These are phyloP conservation scores for Orbilia quercus DNA, from an alignment of 2,329 filamentous ascomycete species.

Conservation along the genomic window DNA sequence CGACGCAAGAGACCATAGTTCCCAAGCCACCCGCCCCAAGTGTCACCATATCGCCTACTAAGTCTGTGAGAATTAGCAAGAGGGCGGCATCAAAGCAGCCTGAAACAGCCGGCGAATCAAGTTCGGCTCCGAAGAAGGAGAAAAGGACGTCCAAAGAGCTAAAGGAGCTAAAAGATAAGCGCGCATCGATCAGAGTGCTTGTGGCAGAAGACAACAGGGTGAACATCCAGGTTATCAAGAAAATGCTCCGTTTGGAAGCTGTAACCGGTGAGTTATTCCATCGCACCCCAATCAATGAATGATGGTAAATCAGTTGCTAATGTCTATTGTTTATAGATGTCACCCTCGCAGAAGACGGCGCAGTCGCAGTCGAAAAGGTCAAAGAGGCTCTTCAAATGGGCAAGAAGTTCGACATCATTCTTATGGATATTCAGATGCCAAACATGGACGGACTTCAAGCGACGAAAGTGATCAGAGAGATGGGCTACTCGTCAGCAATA, in stretches of 20 bases:
- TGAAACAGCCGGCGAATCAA: constrained; percentile 27
- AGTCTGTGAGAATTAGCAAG: constrained; percentile 44
- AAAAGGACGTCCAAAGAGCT: constrained; percentile 37
- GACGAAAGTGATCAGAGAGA: constrained; percentile 82
- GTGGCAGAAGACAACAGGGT: constrained; percentile 83
- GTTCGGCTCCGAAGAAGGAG: constrained; percentile 39
- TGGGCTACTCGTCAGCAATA: constrained; percentile 88
- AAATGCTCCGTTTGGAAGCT: constrained; percentile 70
- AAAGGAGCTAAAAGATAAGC: constrained; percentile 42
- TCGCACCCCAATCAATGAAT: too few relatives aligned
- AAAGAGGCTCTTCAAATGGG: constrained; percentile 81
- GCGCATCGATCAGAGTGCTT: constrained; percentile 69
- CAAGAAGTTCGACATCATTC: constrained; percentile 83
- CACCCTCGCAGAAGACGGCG: constrained; percentile 84
- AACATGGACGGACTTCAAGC: constrained; percentile 90
- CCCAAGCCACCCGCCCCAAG: constrained; percentile 1
- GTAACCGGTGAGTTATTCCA: constrained; percentile 61
- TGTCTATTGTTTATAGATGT: constrained; percentile 69
- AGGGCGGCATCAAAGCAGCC: constrained; percentile 1
- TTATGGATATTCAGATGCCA: constrained; percentile 97
- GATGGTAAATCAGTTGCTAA: too few relatives aligned
- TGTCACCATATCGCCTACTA: constrained; percentile 32
- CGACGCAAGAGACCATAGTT: neutral
- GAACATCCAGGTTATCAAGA: constrained; percentile 72
- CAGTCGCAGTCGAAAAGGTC: constrained; percentile 87